Evolutionary conservation across 2,329 filamentous ascomycete genomes (phyloP).

Genomic region (Arthrobotrys sinensis): DNA sequence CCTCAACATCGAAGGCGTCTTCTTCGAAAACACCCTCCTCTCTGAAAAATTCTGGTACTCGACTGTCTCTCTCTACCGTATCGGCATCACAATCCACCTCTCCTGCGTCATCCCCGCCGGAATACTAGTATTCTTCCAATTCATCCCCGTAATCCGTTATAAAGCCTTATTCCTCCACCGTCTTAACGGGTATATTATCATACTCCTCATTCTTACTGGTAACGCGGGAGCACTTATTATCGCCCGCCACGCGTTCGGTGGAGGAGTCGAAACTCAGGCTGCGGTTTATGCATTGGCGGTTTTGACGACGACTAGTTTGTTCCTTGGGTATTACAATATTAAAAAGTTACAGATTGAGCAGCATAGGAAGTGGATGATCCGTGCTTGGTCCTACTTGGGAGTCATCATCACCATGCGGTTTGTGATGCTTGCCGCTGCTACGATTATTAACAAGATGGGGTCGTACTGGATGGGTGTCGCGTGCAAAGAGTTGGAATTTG

Average conservation of each 20-base stretch:
- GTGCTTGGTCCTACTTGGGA: constrained; percentile 70
- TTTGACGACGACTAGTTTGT: constrained; percentile 69
- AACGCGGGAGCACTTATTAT: constrained; percentile 73
- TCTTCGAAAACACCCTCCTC: constrained; percentile 66
- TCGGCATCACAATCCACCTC: constrained; percentile 71
- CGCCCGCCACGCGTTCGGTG: constrained; percentile 72
- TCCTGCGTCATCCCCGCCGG: constrained; percentile 69
- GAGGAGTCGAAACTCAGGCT: constrained; percentile 71
- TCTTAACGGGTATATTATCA: constrained; percentile 74
- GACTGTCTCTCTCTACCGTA: constrained; percentile 65
- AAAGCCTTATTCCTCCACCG: constrained; percentile 73
- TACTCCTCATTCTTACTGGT: constrained; percentile 70
- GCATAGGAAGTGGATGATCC: constrained; percentile 77
- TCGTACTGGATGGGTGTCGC: constrained; percentile 50
- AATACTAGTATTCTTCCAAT: constrained; percentile 70
- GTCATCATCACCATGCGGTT: constrained; percentile 65
- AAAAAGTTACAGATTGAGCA: constrained; percentile 76
- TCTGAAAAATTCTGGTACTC: constrained; percentile 70
- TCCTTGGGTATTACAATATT: constrained; percentile 73
- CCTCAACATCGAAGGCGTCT: constrained; percentile 68
- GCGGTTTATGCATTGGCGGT: constrained; percentile 69
- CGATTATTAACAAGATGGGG: constrained; percentile 63
- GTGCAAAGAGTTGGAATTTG: constrained; percentile 45
- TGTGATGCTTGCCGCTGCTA: constrained; percentile 62
- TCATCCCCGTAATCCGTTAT: constrained; percentile 71